Evolutionary conservation across 1,284 basidiomycete species (phyloP), one percentile per base, ranked within the genome.

Genomic region (Lignosus rhinocerotis): DNA sequence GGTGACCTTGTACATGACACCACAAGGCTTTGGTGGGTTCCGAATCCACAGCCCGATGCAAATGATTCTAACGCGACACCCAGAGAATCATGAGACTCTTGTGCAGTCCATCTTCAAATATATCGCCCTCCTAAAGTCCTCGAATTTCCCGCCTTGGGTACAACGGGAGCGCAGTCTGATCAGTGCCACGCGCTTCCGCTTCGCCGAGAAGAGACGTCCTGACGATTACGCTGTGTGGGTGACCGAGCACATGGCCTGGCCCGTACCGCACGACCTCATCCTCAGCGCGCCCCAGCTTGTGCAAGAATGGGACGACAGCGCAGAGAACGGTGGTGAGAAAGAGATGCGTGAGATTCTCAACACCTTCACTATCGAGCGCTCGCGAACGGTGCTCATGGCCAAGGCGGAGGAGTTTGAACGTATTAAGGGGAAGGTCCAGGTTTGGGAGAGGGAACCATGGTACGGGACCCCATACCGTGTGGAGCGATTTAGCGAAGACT

Each of bases 401-500:
- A 86, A 85, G 69, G 81, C 80, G 55, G 83, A 83, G 67, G 83
- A 93, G 74, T 78, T 86, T 74, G 78, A 80, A 71, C 81, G 81
- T 66, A 56, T 87, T 33, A 68, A 72, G 41, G 80, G 81, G 17
- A 77, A 70, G 58, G 66, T 70, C 55, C 68, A 74, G 6, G 66
- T 72, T 14, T 96, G 92, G 85, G 76, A 86, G 62, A 78, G 81
- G 53, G 92, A 91, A 71, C 92, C 91, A 58, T 88, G 90, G 81
- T 98, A 98, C 72, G 91, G 88, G 4, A 96, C 95, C 0, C 81
- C 86, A 66, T 96, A 95, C 72, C 78, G 78, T 42, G 85, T 93
- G 25, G 81, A 88, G 63, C 78, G 78, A 56, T 86, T 93, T 64
- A 81, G 87, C 42, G 78, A 85, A 33, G 81, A 82, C 30, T 87